A percentile compares a stretch with the other conserved stretches of the same genome.
Evolutionary conservation across 1,139 yeast genomes (phyloP).

Genomic region (Nakaseomyces uthaithaninus): DNA sequence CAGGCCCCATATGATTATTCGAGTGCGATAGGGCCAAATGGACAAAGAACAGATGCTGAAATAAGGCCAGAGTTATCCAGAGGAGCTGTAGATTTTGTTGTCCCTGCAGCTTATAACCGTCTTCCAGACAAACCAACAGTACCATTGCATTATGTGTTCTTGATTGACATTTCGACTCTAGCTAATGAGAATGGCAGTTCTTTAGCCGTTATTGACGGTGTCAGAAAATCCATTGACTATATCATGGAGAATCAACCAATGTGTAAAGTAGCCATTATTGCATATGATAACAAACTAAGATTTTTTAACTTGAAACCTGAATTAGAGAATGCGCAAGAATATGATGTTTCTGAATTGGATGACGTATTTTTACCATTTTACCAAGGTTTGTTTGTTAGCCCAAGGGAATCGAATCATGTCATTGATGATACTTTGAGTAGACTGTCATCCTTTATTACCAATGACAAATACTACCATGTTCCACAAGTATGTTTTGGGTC

Average conservation of each 20-base stretch:
- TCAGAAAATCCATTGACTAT: slow-evolving; percentile 40
- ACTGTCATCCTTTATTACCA: slow-evolving; percentile 44
- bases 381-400: slow-evolving; percentile 75
- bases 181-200: slow-evolving; percentile 53
- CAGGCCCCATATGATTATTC: slow-evolving; percentile 60
- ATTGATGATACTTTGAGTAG: slow-evolving; percentile 62
- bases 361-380: slow-evolving; percentile 78
- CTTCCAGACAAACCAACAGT: slow-evolving; percentile 36
- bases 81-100: slow-evolving; percentile 82
- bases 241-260: slow-evolving; percentile 33
- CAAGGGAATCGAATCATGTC: slow-evolving; percentile 52
- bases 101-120: slow-evolving; percentile 64
- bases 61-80: slow-evolving; percentile 66
- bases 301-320: slow-evolving; percentile 61
- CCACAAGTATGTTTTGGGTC: slow-evolving; percentile 74
- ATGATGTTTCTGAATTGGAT: slow-evolving; percentile 62
- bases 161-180: slow-evolving; percentile 67
- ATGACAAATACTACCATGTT: slow-evolving; percentile 40
- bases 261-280: slow-evolving; percentile 57
- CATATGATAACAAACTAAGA: slow-evolving; percentile 67
- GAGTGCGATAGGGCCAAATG: slow-evolving; percentile 52
- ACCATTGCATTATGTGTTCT: slow-evolving; percentile 63
- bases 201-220: slow-evolving; percentile 59
- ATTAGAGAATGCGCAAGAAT: slow-evolving; percentile 53
- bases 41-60: slow-evolving; percentile 53